Evolutionary conservation across 2,329 filamentous ascomycete genomes (phyloP).

Genomic region (Arthrobotrys musiformis): DNA sequence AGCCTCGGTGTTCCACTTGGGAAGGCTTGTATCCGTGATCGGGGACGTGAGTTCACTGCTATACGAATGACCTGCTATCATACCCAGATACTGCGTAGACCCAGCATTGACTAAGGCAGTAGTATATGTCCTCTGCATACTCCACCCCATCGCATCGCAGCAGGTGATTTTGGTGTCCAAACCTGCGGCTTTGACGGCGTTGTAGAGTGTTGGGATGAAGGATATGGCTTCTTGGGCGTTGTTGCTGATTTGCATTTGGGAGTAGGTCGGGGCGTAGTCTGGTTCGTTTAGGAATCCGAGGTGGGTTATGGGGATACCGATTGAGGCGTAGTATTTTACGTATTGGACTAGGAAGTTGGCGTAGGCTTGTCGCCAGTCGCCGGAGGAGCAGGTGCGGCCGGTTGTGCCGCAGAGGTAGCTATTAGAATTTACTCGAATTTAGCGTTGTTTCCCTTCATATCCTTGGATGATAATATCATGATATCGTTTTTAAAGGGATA

Average conservation of each 20-base stretch:
- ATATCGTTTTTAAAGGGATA: constrained; percentile 6
- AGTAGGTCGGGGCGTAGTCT: constrained; percentile 61
- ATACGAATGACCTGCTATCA: constrained; percentile 65
- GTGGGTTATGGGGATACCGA: constrained; percentile 65
- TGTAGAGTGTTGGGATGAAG: constrained; percentile 62
- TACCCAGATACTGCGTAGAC: constrained; percentile 62
- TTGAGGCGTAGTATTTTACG: constrained; percentile 65
- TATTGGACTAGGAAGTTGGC: constrained; percentile 67
- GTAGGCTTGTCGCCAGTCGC: constrained; percentile 67
- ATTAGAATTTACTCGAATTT: neutral
- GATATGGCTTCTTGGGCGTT: constrained; percentile 44
- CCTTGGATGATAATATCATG: neutral
- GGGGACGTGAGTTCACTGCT: constrained; percentile 63
- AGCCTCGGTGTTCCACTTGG: constrained; percentile 69
- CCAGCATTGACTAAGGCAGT: constrained; percentile 62
- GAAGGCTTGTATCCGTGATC: constrained; percentile 63
- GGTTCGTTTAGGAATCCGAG: constrained; percentile 67
- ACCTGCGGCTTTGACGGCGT: constrained; percentile 62
- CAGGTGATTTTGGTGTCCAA: constrained; percentile 64
- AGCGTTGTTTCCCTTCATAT: neutral
- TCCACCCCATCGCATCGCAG: constrained; percentile 65
- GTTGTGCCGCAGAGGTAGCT: constrained; percentile 63
- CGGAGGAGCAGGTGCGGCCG: constrained; percentile 62
- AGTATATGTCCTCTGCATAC: constrained; percentile 62
- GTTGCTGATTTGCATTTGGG: constrained; percentile 52